Evolutionary conservation across 2,329 filamentous ascomycete genomes (phyloP).

Genomic region (Paramyrothecium sp.): DNA sequence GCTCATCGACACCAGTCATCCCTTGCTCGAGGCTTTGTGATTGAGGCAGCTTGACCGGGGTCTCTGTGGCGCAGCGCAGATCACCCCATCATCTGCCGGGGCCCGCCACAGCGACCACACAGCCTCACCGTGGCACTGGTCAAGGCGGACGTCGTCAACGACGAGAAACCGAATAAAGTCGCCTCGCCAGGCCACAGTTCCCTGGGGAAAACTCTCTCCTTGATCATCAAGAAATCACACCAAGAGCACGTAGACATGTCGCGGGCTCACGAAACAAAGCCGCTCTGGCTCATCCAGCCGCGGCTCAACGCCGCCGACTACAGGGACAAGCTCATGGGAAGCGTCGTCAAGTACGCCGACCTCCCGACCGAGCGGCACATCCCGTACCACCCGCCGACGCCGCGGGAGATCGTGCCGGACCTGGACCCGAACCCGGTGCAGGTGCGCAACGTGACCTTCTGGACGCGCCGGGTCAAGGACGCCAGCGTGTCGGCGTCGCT

Average conservation of each 20-base stretch:
- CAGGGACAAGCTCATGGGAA: constrained; percentile 26
- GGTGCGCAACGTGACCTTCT: constrained; percentile 24
- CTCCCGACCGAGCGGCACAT: constrained; percentile 22
- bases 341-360: constrained; percentile 24
- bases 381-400: constrained; percentile 16
- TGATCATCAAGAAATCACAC: background rate
- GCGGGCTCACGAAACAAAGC: constrained; percentile 14
- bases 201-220: background rate
- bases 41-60: too few species aligned
- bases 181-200: too few species aligned
- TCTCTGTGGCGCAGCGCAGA: too few species aligned
- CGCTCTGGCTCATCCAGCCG: constrained; percentile 25
- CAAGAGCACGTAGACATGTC: background rate
- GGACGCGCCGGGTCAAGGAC: constrained; percentile 23
- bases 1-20: background rate
- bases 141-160: too few species aligned
- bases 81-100: too few species aligned
- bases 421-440: constrained; percentile 24
- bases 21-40: too few species aligned
- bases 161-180: too few species aligned
- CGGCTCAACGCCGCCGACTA: constrained; percentile 23
- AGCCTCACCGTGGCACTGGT: too few species aligned
- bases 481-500: constrained; percentile 18
- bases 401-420: constrained; percentile 18
- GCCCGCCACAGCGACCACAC: too few species aligned